Base-by-base conservation (phyloP, 768 basidiomycete species). In the button mushroom (Agaricus bisporus) region DNA sequence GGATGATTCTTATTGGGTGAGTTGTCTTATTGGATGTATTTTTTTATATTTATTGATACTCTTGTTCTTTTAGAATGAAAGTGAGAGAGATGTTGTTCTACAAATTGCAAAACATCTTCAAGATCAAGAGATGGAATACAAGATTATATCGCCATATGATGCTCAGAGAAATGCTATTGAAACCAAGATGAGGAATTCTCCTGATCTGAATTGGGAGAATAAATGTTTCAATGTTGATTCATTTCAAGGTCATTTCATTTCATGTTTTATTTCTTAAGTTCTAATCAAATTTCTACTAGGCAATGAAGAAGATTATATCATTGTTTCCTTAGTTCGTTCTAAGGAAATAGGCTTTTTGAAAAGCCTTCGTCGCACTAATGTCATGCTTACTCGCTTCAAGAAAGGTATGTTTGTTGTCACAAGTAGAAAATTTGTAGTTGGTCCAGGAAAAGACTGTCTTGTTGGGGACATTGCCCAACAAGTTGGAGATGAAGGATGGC, bases 161-260 rank as follows among this genome's bases (percentile, higher is more conserved):
- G 80, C 74, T 6, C 90, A 93, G 63, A 74, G 86, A 11, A 74
- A 64, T 46, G 48, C 66, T 3, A 76, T 92, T 64, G 86, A 91
- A 65, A 62, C 69, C 5, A 63, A 63, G 15, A 75, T 93, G 61
- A 76, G 82, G 56, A 56, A 62, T 0, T 64, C 57, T 46, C 66
- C 73, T 48, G 75, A 71, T 0, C 66, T 92, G 1, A 53, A 70
- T 2, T 88, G 85, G 85, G 69, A 74, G 32, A 78, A 91, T 59
- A 90, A 78, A 52, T 85, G 83, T 60, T 91, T 89, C 66, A 91
- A 86, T 78, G 86, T 91, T 55, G 89, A 91, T 64, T 85, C 88
- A 8, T 91, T 91, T 57, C 89, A 91, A 81, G 88, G 89, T 86
- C 41, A 14, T 9, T 32, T 48, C 38, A 56, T 41, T 51, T 56